Percentiles rank a stretch among this genome's conserved stretches.
phyloP scores from a whole-genome alignment of 352 stramenopile genomes.

The Peronosclerospora sorghi region DNA sequence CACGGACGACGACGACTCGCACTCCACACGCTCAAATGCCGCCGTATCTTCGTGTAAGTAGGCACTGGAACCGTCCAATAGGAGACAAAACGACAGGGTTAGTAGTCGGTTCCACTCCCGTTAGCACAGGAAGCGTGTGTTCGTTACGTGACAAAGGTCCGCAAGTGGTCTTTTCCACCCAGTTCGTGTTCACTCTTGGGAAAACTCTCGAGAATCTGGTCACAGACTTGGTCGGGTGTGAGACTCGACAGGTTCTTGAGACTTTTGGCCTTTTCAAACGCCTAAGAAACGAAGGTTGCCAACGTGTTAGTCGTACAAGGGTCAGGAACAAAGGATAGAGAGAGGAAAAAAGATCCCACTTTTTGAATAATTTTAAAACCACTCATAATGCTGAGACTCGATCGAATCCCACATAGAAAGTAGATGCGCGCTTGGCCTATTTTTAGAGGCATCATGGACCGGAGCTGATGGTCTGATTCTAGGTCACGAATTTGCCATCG shows the following conservation, averaged over 20 bases:
- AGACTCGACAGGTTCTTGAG: constrained; percentile 36
- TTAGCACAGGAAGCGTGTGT: background rate
- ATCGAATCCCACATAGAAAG: constrained; percentile 63
- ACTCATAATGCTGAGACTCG: constrained; percentile 70
- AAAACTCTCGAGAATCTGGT: constrained; percentile 69
- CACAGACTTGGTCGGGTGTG: constrained; percentile 47
- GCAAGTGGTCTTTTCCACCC: constrained; percentile 56
- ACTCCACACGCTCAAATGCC: constrained; percentile 21
- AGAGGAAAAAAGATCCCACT: constrained; percentile 14
- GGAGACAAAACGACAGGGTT: background rate
- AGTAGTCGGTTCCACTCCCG: background rate
- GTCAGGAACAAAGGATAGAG: no score
- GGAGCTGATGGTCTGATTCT: constrained; percentile 60
- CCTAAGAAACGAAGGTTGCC: constrained; percentile 22
- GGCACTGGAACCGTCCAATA: constrained; percentile 11
- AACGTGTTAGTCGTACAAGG: no score
- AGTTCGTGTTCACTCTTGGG: constrained; percentile 67
- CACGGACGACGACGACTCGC: background rate
- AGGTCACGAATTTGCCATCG: constrained; percentile 50
- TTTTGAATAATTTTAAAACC: constrained; percentile 73
- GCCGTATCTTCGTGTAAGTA: constrained; percentile 30
- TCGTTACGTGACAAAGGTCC: constrained; percentile 56
- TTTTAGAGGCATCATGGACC: constrained; percentile 65
- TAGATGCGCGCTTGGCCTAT: constrained; percentile 68
- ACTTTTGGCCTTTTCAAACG: constrained; percentile 74